phyloP scores from a whole-genome alignment of 2,329 filamentous ascomycete species.

The Botryotinia narcissicola region DNA sequence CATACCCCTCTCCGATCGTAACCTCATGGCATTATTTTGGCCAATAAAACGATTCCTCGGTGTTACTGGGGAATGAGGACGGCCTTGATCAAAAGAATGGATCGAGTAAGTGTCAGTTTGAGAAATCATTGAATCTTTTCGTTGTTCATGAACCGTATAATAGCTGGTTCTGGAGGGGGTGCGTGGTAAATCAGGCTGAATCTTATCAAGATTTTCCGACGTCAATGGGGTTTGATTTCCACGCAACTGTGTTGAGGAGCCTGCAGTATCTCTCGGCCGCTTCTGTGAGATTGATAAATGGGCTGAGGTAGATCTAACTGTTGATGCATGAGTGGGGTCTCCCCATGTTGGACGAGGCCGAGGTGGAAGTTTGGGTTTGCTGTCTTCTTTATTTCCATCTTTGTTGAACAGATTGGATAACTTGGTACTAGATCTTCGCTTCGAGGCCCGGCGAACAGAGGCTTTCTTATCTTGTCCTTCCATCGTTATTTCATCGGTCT shows the following conservation, averaged over 20 bases:
- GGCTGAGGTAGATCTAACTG: constrained; percentile 28
- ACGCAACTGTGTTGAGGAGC: constrained; percentile 36
- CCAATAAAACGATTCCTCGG: constrained; percentile 36
- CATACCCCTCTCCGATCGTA: constrained; percentile 41
- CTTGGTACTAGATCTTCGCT: constrained; percentile 47
- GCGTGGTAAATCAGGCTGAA: constrained; percentile 33
- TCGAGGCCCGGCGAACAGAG: constrained; percentile 51
- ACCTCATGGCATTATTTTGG: constrained; percentile 38
- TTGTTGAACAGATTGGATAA: constrained; percentile 51
- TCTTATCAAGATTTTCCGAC: constrained; percentile 40
- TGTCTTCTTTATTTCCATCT: constrained; percentile 38
- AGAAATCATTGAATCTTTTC: constrained; percentile 54
- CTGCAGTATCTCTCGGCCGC: constrained; percentile 35
- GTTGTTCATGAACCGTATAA: constrained; percentile 50
- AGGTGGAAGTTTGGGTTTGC: constrained; percentile 31
- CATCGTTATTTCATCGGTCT: constrained; percentile 33
- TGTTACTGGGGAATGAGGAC: constrained; percentile 46
- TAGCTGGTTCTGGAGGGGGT: constrained; percentile 49
- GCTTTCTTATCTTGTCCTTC: constrained; percentile 45
- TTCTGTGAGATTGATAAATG: constrained; percentile 38
- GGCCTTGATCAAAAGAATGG: constrained; percentile 44
- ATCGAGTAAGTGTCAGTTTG: constrained; percentile 56
- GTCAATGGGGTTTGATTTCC: constrained; percentile 44
- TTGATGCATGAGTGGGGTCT: constrained; percentile 27
- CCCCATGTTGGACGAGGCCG: constrained; percentile 33